Evolutionary conservation across 768 basidiomycete species (phyloP).

Genomic region (Lactarius vividus): DNA sequence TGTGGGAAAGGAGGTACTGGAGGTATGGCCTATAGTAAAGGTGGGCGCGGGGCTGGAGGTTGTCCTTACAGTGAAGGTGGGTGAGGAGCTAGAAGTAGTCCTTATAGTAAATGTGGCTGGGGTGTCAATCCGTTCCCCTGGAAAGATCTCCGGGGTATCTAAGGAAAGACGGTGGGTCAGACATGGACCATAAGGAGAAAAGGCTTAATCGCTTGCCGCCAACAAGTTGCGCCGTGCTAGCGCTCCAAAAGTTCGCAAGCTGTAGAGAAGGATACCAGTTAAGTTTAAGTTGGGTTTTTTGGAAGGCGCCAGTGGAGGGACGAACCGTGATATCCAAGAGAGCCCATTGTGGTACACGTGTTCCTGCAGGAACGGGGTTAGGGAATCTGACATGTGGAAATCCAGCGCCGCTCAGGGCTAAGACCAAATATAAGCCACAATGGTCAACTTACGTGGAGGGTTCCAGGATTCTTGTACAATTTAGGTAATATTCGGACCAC

Average conservation of each 20-base stretch:
- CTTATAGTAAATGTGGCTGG: neutral
- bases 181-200: too few species aligned
- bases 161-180: neutral
- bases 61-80: too few species aligned
- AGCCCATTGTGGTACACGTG: conserved; percentile 15
- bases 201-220: conserved; percentile 4
- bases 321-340: conserved; percentile 12
- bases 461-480: neutral
- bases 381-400: conserved; percentile 2
- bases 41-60: too few species aligned
- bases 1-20: too few species aligned
- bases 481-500: neutral
- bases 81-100: too few species aligned
- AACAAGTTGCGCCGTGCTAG: neutral
- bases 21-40: too few species aligned
- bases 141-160: conserved; percentile 2
- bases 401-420: neutral
- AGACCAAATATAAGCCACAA: neutral
- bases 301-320: neutral
- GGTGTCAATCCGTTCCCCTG: neutral
- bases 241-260: conserved; percentile 1
- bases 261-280: neutral
- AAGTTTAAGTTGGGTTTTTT: neutral
- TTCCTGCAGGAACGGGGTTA: conserved; percentile 14
- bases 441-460: neutral